phyloP scores from a whole-genome alignment of 176 grass and related monocot species.

The Miscanthus lutarioriparius region DNA sequence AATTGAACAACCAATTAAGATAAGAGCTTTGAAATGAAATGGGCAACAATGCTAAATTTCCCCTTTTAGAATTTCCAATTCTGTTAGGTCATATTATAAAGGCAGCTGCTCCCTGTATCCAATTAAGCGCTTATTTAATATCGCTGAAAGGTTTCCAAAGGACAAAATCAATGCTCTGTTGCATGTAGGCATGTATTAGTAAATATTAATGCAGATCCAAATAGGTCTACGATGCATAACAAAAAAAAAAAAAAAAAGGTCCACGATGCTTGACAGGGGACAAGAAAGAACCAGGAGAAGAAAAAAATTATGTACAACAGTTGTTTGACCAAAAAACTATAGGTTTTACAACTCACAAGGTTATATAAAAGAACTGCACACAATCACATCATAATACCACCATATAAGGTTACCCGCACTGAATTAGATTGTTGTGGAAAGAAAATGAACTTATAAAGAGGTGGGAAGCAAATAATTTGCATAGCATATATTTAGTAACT shows the following conservation, averaged over 20 bases:
- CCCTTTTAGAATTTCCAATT: neutral
- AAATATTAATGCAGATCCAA: slow-evolving; percentile 15
- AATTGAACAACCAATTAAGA: slow-evolving; percentile 21
- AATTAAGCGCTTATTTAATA: neutral
- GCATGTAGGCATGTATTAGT: neutral
- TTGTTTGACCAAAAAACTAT: neutral
- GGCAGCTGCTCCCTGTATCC: neutral
- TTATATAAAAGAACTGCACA: neutral
- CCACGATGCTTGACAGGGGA: neutral
- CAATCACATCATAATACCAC: neutral
- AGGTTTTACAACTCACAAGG: neutral
- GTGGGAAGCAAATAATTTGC: neutral
- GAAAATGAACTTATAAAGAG: slow-evolving; percentile 25
- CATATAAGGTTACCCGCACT: neutral
- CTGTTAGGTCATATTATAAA: neutral
- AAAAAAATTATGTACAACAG: neutral
- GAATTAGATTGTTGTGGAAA: neutral
- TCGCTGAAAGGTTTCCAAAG: slow-evolving; percentile 13
- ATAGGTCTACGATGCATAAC: neutral
- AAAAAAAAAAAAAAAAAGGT: no score
- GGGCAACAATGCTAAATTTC: neutral
- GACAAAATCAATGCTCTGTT: neutral
- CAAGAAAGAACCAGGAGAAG: neutral
- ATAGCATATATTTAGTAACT: slow-evolving; percentile 32
- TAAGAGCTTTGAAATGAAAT: slow-evolving; percentile 15